Base-by-base conservation (phyloP, 768 basidiomycete species). In the Pseudohyphozyma bogoriensis region DNA sequence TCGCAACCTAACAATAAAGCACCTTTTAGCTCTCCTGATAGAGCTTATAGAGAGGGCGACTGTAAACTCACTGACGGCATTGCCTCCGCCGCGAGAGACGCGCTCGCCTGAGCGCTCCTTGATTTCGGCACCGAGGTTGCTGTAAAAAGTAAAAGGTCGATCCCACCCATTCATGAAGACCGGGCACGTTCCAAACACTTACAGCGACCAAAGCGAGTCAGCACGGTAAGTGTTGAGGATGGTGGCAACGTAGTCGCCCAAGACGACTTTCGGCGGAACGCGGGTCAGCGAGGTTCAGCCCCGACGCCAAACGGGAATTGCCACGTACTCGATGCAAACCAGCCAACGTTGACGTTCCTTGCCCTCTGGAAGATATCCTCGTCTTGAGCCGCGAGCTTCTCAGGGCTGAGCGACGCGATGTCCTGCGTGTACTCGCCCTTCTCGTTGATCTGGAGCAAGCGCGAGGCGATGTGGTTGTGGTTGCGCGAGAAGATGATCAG, bases 391-490 rank as follows among this genome's bases (percentile, higher is more conserved):
- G 18, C 6, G 18, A 42, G 40, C 40, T 42, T 42, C 7, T 20
- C 40, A 9, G 40, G 40, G 18, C n/a, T n/a, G 9, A n/a, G 16
- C 7, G 40, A 18, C 6, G 40, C 18, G n/a, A n/a, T n/a, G n/a
- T 15, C 18, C 10, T 15, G n/a, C 10, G 33, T 73, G 40, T 42
- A 42, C 18, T 15, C 16, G 16, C 40, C 40, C 40, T 42, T 42
- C 72, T 89, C 86, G 69, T 89, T 86, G 72, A 68, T 42, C 44
- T 42, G 26, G 45, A 55, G 28, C 12, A 68, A 50, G 35, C 42
- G 55, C 55, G 83, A 76, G 0, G 86, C 85, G 51, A 86, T 79
- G 68, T 78, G 87, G 85, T 89, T 56, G 63, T 68, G 68, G 55
- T 68, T 63, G 33, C 86, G 80, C 64, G 75, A 80, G 53, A 89